phyloP scores from a whole-genome alignment of 2,329 filamentous ascomycete genomes.

The Chrysosporium keratinophilum region DNA sequence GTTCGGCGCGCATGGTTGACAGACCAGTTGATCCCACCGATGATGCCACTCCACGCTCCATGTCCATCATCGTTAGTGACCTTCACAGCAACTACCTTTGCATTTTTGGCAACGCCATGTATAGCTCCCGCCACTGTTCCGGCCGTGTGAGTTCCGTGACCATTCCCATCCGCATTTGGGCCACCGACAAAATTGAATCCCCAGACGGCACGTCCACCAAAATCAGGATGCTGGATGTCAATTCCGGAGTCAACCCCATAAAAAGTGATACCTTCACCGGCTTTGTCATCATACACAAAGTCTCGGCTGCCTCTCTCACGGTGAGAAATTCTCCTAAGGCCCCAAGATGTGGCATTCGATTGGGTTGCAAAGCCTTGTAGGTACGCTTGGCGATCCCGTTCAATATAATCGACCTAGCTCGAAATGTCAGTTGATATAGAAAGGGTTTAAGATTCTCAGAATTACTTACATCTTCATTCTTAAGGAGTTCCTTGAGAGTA shows the following conservation, averaged over 20 bases:
- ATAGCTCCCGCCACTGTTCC: constrained; percentile 28
- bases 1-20: constrained; percentile 26
- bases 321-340: constrained; percentile 29
- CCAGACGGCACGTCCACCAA: constrained; percentile 28
- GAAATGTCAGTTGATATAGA: not conserved
- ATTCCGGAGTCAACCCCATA: constrained; percentile 34
- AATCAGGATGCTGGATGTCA: constrained; percentile 26
- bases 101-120: constrained; percentile 32
- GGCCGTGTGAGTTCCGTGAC: constrained; percentile 34
- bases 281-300: constrained; percentile 30
- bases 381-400: constrained; percentile 9
- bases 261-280: constrained; percentile 28
- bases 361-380: constrained; percentile 13
- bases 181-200: constrained; percentile 26
- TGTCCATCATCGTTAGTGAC: constrained; percentile 38
- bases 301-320: constrained; percentile 18
- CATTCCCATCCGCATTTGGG: constrained; percentile 19
- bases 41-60: constrained; percentile 39
- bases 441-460: not conserved
- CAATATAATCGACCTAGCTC: constrained; percentile 16
- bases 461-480: constrained; percentile 11
- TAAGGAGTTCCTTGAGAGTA: constrained; percentile 11
- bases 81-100: constrained; percentile 40
- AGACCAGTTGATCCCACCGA: constrained; percentile 40
- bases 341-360: constrained; percentile 25